Percentiles rank a stretch among this genome's conserved stretches.
phyloP scores from a whole-genome alignment of 352 stramenopile genomes.

The Phytopythium montanum region DNA sequence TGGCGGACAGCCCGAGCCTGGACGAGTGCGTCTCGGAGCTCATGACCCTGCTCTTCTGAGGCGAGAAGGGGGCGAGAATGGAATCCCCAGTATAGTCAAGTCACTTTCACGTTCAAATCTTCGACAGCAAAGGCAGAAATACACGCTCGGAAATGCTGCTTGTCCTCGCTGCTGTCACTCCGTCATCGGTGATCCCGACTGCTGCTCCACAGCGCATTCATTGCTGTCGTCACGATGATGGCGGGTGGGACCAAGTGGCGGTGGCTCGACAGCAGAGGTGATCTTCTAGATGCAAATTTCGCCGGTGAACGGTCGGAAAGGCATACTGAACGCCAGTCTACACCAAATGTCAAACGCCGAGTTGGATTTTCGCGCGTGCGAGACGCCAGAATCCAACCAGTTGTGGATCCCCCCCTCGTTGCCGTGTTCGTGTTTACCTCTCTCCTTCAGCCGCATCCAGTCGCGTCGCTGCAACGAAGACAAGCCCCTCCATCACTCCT shows the following conservation, averaged over 20 bases:
- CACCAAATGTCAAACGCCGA: neutral
- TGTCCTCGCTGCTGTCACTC: neutral
- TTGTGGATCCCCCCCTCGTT: neutral
- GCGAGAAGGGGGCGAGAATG: neutral
- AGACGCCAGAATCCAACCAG: neutral
- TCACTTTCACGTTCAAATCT: constrained; percentile 1
- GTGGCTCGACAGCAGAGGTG: neutral
- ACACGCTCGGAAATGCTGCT: neutral
- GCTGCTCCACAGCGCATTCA: neutral
- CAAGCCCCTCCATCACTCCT: no score
- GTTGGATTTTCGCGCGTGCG: neutral
- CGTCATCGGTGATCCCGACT: no score
- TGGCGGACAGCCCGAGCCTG: constrained; percentile 33
- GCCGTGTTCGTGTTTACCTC: neutral
- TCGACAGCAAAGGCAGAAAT: neutral
- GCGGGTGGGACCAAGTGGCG: neutral
- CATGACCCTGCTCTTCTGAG: constrained; percentile 57
- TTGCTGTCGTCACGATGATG: neutral
- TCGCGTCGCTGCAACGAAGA: no score
- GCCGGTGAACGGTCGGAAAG: neutral
- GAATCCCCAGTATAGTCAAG: neutral
- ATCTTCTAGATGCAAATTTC: neutral
- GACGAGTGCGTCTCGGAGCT: constrained; percentile 60
- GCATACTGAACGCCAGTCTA: neutral
- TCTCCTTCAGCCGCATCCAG: neutral